Conservation (phyloP, 306 rosid genomes). For the Pyrus bretschneideri region DNA sequence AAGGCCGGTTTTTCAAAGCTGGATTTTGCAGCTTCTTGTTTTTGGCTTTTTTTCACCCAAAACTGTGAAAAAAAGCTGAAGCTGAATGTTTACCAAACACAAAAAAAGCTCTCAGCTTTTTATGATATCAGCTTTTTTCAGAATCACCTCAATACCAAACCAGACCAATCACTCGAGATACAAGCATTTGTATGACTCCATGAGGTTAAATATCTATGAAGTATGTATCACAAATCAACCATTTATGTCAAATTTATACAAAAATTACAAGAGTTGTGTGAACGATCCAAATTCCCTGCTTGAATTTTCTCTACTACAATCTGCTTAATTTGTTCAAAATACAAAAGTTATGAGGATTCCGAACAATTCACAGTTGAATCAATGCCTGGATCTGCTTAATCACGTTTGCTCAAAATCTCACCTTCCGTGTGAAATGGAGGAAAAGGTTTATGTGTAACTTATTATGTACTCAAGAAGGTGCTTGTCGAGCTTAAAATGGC, state of each 20-base stretch:
- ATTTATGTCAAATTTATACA: background rate
- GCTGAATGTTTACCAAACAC: no score
- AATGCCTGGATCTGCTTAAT: no score
- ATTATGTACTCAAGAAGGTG: constrained; percentile 72
- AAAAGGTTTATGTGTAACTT: background rate
- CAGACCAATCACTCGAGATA: no score
- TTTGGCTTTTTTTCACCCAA: no score
- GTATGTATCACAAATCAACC: background rate
- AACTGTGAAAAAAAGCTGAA: no score
- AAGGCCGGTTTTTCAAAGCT: no score
- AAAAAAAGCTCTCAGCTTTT: no score
- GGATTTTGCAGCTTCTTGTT: no score
- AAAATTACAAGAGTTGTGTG: background rate
- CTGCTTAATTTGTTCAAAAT: background rate
- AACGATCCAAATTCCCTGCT: background rate
- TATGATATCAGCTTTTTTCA: no score
- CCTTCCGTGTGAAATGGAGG: background rate
- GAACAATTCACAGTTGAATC: background rate
- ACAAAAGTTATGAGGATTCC: background rate
- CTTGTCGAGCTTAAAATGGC: constrained; percentile 76
- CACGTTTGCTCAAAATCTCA: background rate
- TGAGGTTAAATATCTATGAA: background rate
- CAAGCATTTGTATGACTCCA: background rate
- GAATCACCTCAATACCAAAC: no score
- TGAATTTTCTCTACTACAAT: background rate